Evolutionary conservation across 2,329 filamentous ascomycete species (phyloP), one percentile per base, ranked within the genome.

Genomic region (Colletotrichum gigasporum): DNA sequence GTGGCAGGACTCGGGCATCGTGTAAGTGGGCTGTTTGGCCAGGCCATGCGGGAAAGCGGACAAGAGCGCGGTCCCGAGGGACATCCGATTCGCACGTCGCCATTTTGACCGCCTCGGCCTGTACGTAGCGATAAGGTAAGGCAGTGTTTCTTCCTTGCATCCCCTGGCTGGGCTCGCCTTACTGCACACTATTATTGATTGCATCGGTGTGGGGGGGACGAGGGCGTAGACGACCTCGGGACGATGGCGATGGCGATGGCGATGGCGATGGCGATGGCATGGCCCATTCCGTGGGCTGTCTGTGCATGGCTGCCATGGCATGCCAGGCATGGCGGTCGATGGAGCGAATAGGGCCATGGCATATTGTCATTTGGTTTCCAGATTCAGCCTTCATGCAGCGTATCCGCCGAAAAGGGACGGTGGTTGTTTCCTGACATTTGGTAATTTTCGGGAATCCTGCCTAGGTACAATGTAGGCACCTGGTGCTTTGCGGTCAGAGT

Each of bases 321-420:
- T n/a, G n/a, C n/a, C n/a, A n/a, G n/a, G 32, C 47, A 42, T 37
- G 32, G 48, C 20, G 30, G 28, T 28, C 32, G 37, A 47, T 52
- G 60, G 37, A 63, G 42, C 39, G 18, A 14, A 47, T 22, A 52
- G 37, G 55, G 26, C 32, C 54, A 34, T 64, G 54, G 22, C 47
- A 60, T 12, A 28, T 41, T 64, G 54, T 30, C 47, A 60, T 12
- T 34, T 41, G 14, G 32, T 41, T 35, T 55, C 56, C 48, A 62
- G 42, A 61, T 50, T 26, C 48, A 54, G 48, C 42, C 41, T 48
- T 42, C 28, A 48, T 54, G 56, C 61, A 42, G 32, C 26, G 61
- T 28, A 42, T 22, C 34, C 42, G 35, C 56, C 55, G 12, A 24
- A 61, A 53, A n/a, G 20, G 32, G 47, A 60, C n/a, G 16, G 32